phyloP scores from a whole-genome alignment of 2,329 filamentous ascomycete species.

The Rachicladosporium sp. region DNA sequence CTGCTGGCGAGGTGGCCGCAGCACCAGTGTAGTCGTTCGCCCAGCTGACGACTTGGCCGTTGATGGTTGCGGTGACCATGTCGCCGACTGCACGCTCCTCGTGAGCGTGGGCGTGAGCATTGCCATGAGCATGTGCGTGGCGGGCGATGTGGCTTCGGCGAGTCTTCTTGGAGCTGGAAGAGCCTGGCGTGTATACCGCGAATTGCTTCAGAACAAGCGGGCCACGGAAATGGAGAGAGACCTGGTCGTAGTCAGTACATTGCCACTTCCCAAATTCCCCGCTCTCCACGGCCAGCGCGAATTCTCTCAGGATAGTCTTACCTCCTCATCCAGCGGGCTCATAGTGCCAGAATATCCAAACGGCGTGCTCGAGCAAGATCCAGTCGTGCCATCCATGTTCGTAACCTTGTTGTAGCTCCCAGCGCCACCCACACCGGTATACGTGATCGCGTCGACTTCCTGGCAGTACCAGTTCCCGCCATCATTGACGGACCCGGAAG shows the following conservation, averaged over 20 bases:
- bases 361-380: slow-evolving; percentile 41
- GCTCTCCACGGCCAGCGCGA: no score
- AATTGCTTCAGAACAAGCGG: slow-evolving; percentile 55
- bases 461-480: slow-evolving; percentile 55
- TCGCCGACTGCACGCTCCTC: slow-evolving; percentile 36
- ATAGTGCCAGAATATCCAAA: slow-evolving; percentile 48
- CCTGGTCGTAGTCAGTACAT: slow-evolving; percentile 29
- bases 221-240: slow-evolving; percentile 62
- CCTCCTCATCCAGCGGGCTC: slow-evolving; percentile 58
- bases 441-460: slow-evolving; percentile 54
- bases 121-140: slow-evolving; percentile 25
- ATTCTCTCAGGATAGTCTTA: slow-evolving; percentile 27
- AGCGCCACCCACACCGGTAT: slow-evolving; percentile 37
- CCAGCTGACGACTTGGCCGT: slow-evolving; percentile 48
- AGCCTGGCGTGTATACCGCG: slow-evolving; percentile 49
- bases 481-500: slow-evolving; percentile 18
- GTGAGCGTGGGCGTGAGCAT: slow-evolving; percentile 40
- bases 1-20: slow-evolving; percentile 10
- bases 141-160: slow-evolving; percentile 13
- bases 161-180: slow-evolving; percentile 19
- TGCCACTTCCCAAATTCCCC: no score
- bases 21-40: slow-evolving; percentile 41
- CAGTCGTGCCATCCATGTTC: slow-evolving; percentile 44
- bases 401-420: slow-evolving; percentile 51
- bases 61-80: slow-evolving; percentile 44